Base-by-base conservation (phyloP, 441 rosid species). In the Mallotus repandus region DNA sequence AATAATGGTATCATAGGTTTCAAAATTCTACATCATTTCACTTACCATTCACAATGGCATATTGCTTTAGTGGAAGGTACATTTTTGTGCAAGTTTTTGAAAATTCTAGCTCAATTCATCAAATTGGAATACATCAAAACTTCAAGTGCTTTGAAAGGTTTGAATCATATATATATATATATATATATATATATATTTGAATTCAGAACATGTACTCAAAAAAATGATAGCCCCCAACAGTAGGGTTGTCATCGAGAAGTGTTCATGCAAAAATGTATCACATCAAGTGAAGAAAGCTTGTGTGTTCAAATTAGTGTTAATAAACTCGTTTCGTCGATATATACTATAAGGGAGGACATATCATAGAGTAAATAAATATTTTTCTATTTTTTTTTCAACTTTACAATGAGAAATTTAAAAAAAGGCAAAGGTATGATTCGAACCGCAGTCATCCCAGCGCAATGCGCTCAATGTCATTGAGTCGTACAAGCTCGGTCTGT, bases 21-120 rank as follows among this genome's bases (percentile, higher is more conserved):
- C 19, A 53, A 56, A 22, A 18, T 56, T 60, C 61, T 66, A 21
- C 46, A 75, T 73, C 35, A 80, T 75, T 79, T 75, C 71, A 55
- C 52, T 52, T 21, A 22, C 15, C 66, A 56, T 65, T 56, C 29
- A 56, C 35, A 29, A 29, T 29, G 41, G 9, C 14, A 18, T 16
- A 53, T 14, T 16, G 12, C 49, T 45, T 1, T 45, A 50, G 63
- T 10, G 22, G 10, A 38, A 12, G 22, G 49, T 38, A 29, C 45
- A 50, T 53, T 22, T 72, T 41, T 63, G 32, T 9, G 11, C 12
- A 45, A 45, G 19, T 74, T 63, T 68, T 68, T 32, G 46, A 64
- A 54, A 66, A 66, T 74, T 49, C 12, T 43, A 18, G 49, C 43
- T 19, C 67, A n/a, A 5, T 41, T 3, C 4, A 63, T 41, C 67